Base-by-base conservation (phyloP, 768 basidiomycete genomes). In the Coprinopsis sp. region DNA sequence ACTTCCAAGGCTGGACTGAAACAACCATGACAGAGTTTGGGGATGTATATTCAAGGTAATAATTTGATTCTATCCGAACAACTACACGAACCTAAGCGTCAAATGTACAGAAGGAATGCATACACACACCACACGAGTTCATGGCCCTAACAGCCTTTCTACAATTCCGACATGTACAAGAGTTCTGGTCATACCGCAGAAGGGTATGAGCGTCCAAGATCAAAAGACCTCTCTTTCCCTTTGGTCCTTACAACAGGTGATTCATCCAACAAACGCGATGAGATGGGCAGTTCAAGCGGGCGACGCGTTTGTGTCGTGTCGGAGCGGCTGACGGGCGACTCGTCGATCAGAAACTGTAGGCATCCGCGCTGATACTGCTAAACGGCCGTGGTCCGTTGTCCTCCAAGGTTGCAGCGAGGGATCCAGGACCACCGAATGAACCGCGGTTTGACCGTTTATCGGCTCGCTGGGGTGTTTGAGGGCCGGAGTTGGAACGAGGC, bases 401-500 rank as follows among this genome's bases (percentile, higher is more conserved):
- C 48, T 68, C 67, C 49, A 70, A 47, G 19, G 60, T 53, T 6
- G 60, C 62, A 33, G 60, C 59, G 38, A 64, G 51, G 2, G 58
- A 57, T 33, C 54, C 64, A 22, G 54, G 52, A 27, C 52, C 61
- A 13, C 64, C 65, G 51, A 65, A 59, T 10, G 50, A 51, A 22
- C 58, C 62, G 31, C 67, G 67, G 4, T 22, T 30, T 12, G 31
- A 14, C 14, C 33, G 28, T 6, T 49, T 39, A 25, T 52, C 59
- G 3, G 61, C 53, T 49, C 64, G 69, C 12, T 71, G 72, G 33
- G 81, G 82, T 7, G 81, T 82, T 38, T 78, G 76, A 60, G 77
- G 78, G 13, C 42, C 73, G 46, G 6, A 70, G 68, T 40, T 65
- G 19, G 72, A 67, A 11, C 66, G 60, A 1, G 66, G 58, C 77